Percentiles rank a stretch among this genome's conserved stretches.
Conservation (phyloP, 306 rosid genomes). For the Cyclanthera cordifolia region DNA sequence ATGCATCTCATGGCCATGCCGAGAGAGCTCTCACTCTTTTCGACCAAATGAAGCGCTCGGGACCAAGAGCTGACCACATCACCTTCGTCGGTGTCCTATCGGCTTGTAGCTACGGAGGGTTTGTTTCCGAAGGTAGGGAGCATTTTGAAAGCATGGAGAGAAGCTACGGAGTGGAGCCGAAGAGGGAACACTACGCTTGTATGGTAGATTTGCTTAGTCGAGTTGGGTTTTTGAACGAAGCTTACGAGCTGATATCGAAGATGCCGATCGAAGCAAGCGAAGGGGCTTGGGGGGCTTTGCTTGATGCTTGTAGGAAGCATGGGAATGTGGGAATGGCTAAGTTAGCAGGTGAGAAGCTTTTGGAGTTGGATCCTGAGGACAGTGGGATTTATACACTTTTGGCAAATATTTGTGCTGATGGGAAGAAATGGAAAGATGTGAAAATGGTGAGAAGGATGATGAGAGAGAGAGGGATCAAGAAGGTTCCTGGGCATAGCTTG, state of each 20-base stretch:
- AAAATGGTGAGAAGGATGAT: slow-evolving; percentile 52
- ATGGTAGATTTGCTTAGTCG: slow-evolving; percentile 62
- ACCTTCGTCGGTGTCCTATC: slow-evolving; percentile 58
- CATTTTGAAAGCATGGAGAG: slow-evolving; percentile 41
- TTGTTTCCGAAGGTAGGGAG: slow-evolving; percentile 37
- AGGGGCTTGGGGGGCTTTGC: slow-evolving; percentile 79
- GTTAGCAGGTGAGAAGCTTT: slow-evolving; percentile 35
- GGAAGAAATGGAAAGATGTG: slow-evolving; percentile 55
- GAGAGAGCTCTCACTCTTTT: slow-evolving; percentile 39
- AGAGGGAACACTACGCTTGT: slow-evolving; percentile 54
- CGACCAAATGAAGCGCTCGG: slow-evolving; percentile 33
- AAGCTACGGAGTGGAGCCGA: slow-evolving; percentile 42
- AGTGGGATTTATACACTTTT: slow-evolving; percentile 51
- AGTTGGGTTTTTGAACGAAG: slow-evolving; percentile 49
- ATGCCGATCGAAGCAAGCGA: slow-evolving; percentile 63
- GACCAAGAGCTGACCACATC: slow-evolving; percentile 39
- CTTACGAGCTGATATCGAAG: slow-evolving; percentile 39
- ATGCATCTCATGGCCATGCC: slow-evolving; percentile 50
- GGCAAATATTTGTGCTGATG: slow-evolving; percentile 48
- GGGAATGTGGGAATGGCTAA: slow-evolving; percentile 54
- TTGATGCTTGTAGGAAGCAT: slow-evolving; percentile 57
- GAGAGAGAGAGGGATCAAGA: slow-evolving; percentile 65
- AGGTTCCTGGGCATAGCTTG: slow-evolving; percentile 59
- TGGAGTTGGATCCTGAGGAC: slow-evolving; percentile 54
- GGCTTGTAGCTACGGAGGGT: slow-evolving; percentile 68